Evolutionary conservation across 2,329 filamentous ascomycete genomes (phyloP).

Genomic region (Cladobotryum protrusum): DNA sequence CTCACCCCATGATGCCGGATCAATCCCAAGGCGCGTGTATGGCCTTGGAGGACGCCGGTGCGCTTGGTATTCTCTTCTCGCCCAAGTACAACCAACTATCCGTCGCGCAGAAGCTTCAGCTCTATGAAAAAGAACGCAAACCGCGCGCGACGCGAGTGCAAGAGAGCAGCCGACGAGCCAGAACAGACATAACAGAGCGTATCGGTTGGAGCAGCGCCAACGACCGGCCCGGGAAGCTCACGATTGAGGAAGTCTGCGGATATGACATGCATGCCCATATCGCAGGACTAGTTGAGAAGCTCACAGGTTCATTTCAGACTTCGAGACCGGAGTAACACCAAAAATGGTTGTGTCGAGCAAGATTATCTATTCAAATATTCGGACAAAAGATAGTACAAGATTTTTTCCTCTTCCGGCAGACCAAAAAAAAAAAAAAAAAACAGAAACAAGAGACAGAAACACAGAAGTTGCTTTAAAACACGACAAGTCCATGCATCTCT

Average conservation of each 20-base stretch:
- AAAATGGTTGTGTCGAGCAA: too few species aligned
- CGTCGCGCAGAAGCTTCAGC: constrained; percentile 35
- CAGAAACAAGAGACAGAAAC: too few species aligned
- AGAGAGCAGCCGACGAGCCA: constrained; percentile 43
- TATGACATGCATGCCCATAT: constrained; percentile 32
- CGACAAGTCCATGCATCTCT: constrained; percentile 30
- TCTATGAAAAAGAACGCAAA: constrained; percentile 43
- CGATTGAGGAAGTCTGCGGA: constrained; percentile 58
- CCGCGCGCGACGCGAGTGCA: constrained; percentile 46
- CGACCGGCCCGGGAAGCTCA: constrained; percentile 50
- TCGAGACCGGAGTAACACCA: not conserved
- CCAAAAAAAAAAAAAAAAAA: not conserved
- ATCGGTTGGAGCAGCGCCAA: constrained; percentile 24
- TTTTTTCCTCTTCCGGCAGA: not conserved
- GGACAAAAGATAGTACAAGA: not conserved
- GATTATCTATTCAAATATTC: too few species aligned
- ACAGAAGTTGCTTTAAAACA: constrained; percentile 20
- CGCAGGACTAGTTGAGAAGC: constrained; percentile 11
- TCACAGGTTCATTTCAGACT: not conserved
- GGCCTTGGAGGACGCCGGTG: constrained; percentile 58
- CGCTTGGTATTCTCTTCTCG: constrained; percentile 52
- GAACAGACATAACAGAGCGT: constrained; percentile 45
- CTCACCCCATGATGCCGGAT: constrained; percentile 61
- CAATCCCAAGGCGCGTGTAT: constrained; percentile 61
- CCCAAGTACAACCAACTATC: constrained; percentile 31